Base-by-base conservation (phyloP, 768 basidiomycete species). In the Podaxis sp. region DNA sequence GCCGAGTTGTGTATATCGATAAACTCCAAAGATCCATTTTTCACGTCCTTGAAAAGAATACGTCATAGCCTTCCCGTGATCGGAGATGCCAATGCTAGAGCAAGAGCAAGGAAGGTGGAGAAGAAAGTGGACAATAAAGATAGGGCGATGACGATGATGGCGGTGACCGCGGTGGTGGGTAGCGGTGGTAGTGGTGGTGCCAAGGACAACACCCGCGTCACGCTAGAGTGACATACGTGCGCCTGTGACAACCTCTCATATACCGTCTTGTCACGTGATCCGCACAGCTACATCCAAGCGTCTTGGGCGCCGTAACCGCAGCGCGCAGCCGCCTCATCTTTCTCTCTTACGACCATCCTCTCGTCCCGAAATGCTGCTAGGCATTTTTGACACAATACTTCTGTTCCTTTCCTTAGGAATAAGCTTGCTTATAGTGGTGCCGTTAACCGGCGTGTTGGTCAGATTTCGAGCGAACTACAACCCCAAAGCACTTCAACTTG, bases 401-500 rank as follows among this genome's bases (percentile, higher is more conserved):
- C 69, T 86, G 4, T 58, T 83, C 17, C 65, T 79, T 9, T 82
- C 86, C 22, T 68, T 85, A 27, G 74, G 75, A 24, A 49, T 88
- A 38, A 85, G 83, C 38, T 72, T 91, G n/a, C 79, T 76, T 38
- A 70, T 89, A 27, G 75, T 85, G 17, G 83, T 91, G 4, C 84
- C 86, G 11, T 74, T 91, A 12, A 80, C 84, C 7, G 91, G 91
- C 3, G 79, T 87, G 12, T 78, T 93, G 9, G 87, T 93, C 7
- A 82, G 91, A 52, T 86, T 90, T 71, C 81, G 93, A 73, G 90
- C 90, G 33, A 92, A 94, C 70, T 94, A 90, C 77, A 91, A 90
- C 69, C 93, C 93, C 2, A 90, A 89, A 72, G 90, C 89, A 38
- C 85, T 94, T 43, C 90, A 88, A 57, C 80, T 94, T 43, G 92